Conservation (phyloP, 768 basidiomycete species). For the Auriscalpium orientale region DNA sequence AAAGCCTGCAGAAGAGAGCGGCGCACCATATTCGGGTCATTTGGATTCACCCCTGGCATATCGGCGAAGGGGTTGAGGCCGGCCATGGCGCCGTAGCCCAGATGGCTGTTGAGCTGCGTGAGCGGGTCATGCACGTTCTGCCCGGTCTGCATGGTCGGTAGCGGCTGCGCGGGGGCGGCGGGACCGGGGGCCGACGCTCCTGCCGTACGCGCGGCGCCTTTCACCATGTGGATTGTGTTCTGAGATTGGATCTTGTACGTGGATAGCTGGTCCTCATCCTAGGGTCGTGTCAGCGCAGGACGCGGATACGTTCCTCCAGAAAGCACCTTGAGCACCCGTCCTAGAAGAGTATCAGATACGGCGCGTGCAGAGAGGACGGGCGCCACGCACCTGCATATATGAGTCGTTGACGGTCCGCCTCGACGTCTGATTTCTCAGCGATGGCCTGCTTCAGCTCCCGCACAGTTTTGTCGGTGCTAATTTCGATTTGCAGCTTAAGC, state of each 20-base stretch:
- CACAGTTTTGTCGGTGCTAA: constrained; percentile 78
- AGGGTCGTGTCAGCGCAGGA: constrained; percentile 5
- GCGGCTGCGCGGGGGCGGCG: constrained; percentile 40
- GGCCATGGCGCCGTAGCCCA: constrained; percentile 73
- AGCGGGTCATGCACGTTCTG: constrained; percentile 85
- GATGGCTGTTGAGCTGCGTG: constrained; percentile 71
- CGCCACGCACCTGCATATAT: constrained; percentile 76
- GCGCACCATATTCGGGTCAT: constrained; percentile 90
- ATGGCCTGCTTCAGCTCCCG: constrained; percentile 87
- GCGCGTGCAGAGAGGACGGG: neutral
- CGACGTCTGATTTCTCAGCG: constrained; percentile 77
- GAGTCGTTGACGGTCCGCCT: constrained; percentile 79
- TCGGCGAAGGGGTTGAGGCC: constrained; percentile 89
- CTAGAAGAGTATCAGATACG: constrained; percentile 24
- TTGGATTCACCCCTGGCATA: constrained; percentile 75
- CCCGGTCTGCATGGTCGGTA: constrained; percentile 86
- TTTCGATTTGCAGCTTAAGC: constrained; percentile 84
- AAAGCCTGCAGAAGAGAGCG: neutral
- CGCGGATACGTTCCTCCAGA: neutral
- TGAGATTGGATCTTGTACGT: constrained; percentile 85
- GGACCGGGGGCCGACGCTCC: constrained; percentile 25
- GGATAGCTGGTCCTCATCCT: constrained; percentile 80
- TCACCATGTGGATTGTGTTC: constrained; percentile 93
- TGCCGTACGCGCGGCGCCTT: constrained; percentile 54
- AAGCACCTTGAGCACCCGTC: constrained; percentile 64